Percentiles rank a stretch among this genome's conserved stretches.
phyloP scores from a whole-genome alignment of 495 filamentous ascomycete genomes.

The Cenococcum geophilum region DNA sequence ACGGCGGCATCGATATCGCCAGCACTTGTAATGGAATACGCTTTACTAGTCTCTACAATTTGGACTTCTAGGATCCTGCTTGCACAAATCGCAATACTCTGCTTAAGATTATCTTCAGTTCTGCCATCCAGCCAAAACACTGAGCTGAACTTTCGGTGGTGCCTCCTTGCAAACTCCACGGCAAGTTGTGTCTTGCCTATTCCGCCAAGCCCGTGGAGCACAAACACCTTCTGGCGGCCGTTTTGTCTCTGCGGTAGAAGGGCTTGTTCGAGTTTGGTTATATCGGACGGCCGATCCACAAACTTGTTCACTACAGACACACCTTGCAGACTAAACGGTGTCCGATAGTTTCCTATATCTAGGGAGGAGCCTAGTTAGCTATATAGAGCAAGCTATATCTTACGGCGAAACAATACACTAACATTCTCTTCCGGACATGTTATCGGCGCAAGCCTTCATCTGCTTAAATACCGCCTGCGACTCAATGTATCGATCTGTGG shows the following conservation, averaged over 20 bases:
- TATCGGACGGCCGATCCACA: constrained; percentile 15
- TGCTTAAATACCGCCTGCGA: no score
- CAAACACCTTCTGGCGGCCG: background rate
- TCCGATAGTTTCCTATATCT: constrained; percentile 10
- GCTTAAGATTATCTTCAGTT: constrained; percentile 5
- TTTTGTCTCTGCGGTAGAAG: constrained; percentile 19
- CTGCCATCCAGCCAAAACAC: constrained; percentile 13
- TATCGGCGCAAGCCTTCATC: no score
- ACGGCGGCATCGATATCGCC: constrained; percentile 22
- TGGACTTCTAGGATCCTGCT: background rate
- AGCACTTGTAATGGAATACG: background rate
- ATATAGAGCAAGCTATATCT: no score
- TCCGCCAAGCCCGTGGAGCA: constrained; percentile 1
- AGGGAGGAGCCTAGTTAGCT: no score
- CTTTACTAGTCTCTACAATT: background rate
- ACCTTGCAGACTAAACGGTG: constrained; percentile 22
- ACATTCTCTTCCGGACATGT: no score
- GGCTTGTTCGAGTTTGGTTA: constrained; percentile 15
- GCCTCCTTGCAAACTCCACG: background rate
- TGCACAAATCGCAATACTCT: constrained; percentile 1
- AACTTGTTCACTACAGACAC: constrained; percentile 20
- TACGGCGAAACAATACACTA: no score
- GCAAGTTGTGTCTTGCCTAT: constrained; percentile 5
- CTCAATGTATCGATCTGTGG: no score
- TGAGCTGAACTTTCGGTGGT: constrained; percentile 4